These are phyloP conservation scores for Linaria vulgaris DNA, from an alignment of 257 asterid species.

Conservation along the genomic window DNA sequence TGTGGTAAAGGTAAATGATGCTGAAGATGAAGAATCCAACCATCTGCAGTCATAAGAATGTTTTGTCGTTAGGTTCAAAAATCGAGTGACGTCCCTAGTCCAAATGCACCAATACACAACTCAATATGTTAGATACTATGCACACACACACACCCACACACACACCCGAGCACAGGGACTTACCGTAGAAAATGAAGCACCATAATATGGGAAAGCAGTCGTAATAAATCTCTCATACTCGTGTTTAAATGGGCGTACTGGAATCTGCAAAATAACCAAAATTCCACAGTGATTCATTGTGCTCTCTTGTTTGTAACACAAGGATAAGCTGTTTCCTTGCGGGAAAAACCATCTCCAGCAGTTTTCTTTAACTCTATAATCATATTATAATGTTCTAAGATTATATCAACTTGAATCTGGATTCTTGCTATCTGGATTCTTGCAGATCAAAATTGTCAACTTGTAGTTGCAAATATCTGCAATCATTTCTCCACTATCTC, in stretches of 20 bases:
- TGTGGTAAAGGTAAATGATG: conserved; percentile 42
- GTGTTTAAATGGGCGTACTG: conserved; percentile 70
- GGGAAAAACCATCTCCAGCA: not conserved
- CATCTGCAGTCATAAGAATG: conserved; percentile 35
- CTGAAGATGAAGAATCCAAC: conserved; percentile 49
- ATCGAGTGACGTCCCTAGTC: not conserved
- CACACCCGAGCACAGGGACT: conserved; percentile 1
- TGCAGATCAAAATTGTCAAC: too few species aligned
- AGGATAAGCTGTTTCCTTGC: too few species aligned
- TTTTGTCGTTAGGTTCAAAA: not conserved
- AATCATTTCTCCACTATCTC: too few species aligned
- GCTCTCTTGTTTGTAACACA: too few species aligned
- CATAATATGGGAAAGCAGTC: conserved; percentile 69
- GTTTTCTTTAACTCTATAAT: not conserved
- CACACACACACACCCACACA: too few species aligned
- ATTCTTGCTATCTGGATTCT: too few species aligned
- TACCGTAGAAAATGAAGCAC: conserved; percentile 72
- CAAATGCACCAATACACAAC: not conserved
- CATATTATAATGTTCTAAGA: too few species aligned
- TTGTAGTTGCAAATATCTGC: too few species aligned
- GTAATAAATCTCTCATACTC: conserved; percentile 69
- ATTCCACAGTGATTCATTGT: not conserved
- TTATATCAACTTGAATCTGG: too few species aligned
- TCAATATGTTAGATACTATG: not conserved
- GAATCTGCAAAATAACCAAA: conserved; percentile 47